Base-by-base conservation (phyloP, 805 yeast species). In the Myxozyma lipomycoides region DNA sequence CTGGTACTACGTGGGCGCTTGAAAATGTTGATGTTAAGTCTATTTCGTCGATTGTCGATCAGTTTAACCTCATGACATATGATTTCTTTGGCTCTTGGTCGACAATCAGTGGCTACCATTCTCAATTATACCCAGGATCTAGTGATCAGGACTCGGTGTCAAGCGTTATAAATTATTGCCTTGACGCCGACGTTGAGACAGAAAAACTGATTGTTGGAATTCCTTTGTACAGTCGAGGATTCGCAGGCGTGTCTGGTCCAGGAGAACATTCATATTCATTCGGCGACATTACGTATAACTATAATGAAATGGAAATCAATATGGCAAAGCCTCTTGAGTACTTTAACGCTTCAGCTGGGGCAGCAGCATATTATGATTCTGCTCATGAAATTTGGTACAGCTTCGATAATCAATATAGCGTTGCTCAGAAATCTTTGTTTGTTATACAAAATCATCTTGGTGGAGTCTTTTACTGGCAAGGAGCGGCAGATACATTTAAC, bases 401-500 rank as follows among this genome's bases (percentile, higher is more conserved):
- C 3, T 90, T 84, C 65, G 98, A 90, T 64, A 84, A 77, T 57
- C 70, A 70, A 0, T 70, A 73, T 4, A 74, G 84, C 1, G 78
- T 76, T 1, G 58, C 64, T 4, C 61, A 59, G n/a, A 91, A 91
- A 64, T 86, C 86, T 0, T 60, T 70, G 28, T 87, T 78, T 60
- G 78, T 83, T 4, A 61, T 56, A 38, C 58, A 67, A 21, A 64
- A 69, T 4, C 62, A 70, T 0, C 67, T 88, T 9, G 93, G 83
- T 0, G 98, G 98, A 0, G 93, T 86, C 0, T 82, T 91, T 78
- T 90, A 86, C 83, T 91, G 98, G 97, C 56, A 52, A 28, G 46
- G 43, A 15, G 40, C 51, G 2, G 52, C 48, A 19, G 56, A 52
- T 43, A 24, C 12, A 28, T 28, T 28, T 28, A 28, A 28, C 32